Evolutionary conservation across 2,329 filamentous ascomycete species (phyloP), one percentile per base, ranked within the genome.

Genomic region (Aphanocladium album): DNA sequence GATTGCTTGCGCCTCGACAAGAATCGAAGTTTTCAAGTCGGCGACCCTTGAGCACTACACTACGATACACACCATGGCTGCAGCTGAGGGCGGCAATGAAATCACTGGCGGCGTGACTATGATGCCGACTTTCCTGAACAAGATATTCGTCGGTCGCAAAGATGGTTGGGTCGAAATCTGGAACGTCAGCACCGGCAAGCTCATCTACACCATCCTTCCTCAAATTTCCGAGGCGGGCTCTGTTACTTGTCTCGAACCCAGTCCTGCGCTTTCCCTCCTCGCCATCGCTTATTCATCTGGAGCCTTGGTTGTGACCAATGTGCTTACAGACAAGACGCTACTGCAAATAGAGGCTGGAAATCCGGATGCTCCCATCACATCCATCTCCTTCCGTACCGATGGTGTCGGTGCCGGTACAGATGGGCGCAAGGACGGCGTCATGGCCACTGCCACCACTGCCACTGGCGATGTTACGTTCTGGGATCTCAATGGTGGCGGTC

Each of bases 101-200:
- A 85, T 97, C 61, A 91, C 89, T 0, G 90, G 90, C 25, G 86
- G 88, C 54, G 83, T 96, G 66, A 89, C 87, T 71, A 96, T 85
- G 68, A 91, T 98, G 88, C 93, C 93, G 1, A 98, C 95, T 0
- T 96, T 92, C 73, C 76, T 99, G 63, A 99, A 99, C 80, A 99
- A 99, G 75, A 84, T 99, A 49, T 91, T 98, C 65, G 89, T 91
- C 2, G 96, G 91, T 11, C 87, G 91, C 68, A 84, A 84, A 64
- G 92, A 99, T 72, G 95, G 95, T 7, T 89, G 87, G 73, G 88
- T 97, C 9, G 95, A 99, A 71, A 96, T 99, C 55, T 99, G 95
- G 93, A 99, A 99, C 71, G 80, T 99, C 63, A 96, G 89, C 71
- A 96, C 91, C 3, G 93, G 85, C 52, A 96, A 96, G 73, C 81